phyloP scores from a whole-genome alignment of 352 stramenopile genomes.

The Pythium periplocum region DNA sequence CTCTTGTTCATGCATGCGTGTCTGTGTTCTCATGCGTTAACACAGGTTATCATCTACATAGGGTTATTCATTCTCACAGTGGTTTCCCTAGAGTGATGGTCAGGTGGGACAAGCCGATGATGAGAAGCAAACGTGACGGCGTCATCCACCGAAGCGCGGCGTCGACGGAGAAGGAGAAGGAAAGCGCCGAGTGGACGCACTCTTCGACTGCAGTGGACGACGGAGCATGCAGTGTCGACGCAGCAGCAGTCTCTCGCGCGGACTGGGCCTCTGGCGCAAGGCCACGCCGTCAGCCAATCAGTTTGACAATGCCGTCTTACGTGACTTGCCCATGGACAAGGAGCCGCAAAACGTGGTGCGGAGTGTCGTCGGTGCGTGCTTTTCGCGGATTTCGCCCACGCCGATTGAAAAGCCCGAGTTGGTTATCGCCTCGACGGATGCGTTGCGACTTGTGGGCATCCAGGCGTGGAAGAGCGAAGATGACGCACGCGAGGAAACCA shows the following conservation, averaged over 20 bases:
- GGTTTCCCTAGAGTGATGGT: too few relatives aligned
- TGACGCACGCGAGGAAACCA: slow-evolving; percentile 11
- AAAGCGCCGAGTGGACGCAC: too few relatives aligned
- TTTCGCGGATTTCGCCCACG: slow-evolving; percentile 55
- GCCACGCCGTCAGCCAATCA: slow-evolving; percentile 13
- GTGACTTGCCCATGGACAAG: slow-evolving; percentile 52
- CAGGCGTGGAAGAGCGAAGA: slow-evolving; percentile 21
- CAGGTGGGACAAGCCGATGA: too few relatives aligned
- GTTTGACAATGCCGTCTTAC: slow-evolving; percentile 66
- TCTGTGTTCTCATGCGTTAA: too few relatives aligned
- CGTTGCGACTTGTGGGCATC: slow-evolving; percentile 59
- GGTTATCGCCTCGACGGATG: slow-evolving; percentile 42
- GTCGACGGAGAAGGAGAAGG: too few relatives aligned
- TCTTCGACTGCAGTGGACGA: too few relatives aligned
- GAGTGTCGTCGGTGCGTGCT: slow-evolving; percentile 46
- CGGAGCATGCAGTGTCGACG: not conserved
- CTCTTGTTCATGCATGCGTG: too few relatives aligned
- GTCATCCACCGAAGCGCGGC: too few relatives aligned
- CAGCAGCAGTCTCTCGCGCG: slow-evolving; percentile 15
- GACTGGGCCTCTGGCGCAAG: slow-evolving; percentile 41
- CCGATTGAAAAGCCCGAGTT: slow-evolving; percentile 52
- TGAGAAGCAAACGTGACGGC: too few relatives aligned
- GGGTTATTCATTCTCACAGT: too few relatives aligned
- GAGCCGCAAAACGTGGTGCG: slow-evolving; percentile 51
- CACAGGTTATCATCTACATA: too few relatives aligned